phyloP scores from a whole-genome alignment of 331 rosid genomes.

The Spiraea crenata region DNA sequence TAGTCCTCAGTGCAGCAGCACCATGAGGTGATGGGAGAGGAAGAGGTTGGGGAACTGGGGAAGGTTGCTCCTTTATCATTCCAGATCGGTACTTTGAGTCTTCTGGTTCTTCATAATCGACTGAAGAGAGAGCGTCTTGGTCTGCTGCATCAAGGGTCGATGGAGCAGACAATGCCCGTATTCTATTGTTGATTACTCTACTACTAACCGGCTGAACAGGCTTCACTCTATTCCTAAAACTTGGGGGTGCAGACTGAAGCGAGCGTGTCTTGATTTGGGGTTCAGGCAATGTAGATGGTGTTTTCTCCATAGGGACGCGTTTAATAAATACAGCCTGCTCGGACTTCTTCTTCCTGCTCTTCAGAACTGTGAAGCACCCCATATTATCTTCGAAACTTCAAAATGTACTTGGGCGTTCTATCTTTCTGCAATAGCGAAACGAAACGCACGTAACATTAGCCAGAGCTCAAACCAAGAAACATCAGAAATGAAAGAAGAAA shows the following conservation, averaged over 20 bases:
- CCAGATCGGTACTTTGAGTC: slow-evolving; percentile 57
- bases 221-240: slow-evolving; percentile 89
- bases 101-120: slow-evolving; percentile 74
- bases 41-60: slow-evolving; percentile 83
- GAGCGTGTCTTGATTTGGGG: slow-evolving; percentile 68
- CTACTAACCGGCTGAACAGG: slow-evolving; percentile 54
- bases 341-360: slow-evolving; percentile 75
- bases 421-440: slow-evolving; percentile 42
- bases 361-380: slow-evolving; percentile 90
- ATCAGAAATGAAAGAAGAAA: background rate
- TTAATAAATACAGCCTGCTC: slow-evolving; percentile 43
- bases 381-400: slow-evolving; percentile 38
- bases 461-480: slow-evolving; percentile 6
- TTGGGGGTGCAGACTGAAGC: slow-evolving; percentile 92
- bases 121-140: slow-evolving; percentile 58
- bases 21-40: slow-evolving; percentile 90
- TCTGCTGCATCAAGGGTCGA: slow-evolving; percentile 94
- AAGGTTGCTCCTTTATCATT: slow-evolving; percentile 54
- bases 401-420: slow-evolving; percentile 14
- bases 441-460: slow-evolving; percentile 18
- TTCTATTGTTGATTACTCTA: slow-evolving; percentile 47
- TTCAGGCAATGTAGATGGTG: slow-evolving; percentile 69
- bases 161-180: slow-evolving; percentile 87
- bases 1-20: slow-evolving; percentile 46
- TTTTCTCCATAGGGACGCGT: slow-evolving; percentile 51